Percentiles rank a stretch among this genome's conserved stretches.
Evolutionary conservation across 371 early-diverging fungal species (phyloP).

Genomic region (Sporodiniella umbellata): DNA sequence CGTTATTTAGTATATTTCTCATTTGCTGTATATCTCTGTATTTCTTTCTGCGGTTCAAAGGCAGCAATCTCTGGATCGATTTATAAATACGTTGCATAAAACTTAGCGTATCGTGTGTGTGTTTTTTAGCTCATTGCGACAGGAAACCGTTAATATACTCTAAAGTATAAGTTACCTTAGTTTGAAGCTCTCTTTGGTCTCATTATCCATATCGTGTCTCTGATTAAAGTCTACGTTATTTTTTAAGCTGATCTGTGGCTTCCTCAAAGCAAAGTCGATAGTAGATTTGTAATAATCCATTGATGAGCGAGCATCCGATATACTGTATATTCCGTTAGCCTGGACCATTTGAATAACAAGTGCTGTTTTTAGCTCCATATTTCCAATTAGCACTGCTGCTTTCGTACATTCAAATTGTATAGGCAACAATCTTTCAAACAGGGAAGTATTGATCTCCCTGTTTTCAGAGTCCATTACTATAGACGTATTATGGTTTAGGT

Average conservation of each 20-base stretch:
- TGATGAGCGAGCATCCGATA: slow-evolving; percentile 50
- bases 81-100: neutral
- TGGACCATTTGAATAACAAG: slow-evolving; percentile 59
- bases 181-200: neutral
- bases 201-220: neutral
- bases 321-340: slow-evolving; percentile 62
- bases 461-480: slow-evolving; percentile 30
- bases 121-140: too few relatives aligned
- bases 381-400: slow-evolving; percentile 76
- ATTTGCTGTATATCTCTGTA: slow-evolving; percentile 44
- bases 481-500: slow-evolving; percentile 1
- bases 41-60: slow-evolving; percentile 20
- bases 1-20: slow-evolving; percentile 49
- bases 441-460: slow-evolving; percentile 28
- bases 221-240: slow-evolving; percentile 63
- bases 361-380: slow-evolving; percentile 66
- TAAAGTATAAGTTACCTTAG: too few relatives aligned
- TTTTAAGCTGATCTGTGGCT: slow-evolving; percentile 55
- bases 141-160: too few relatives aligned
- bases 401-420: slow-evolving; percentile 68
- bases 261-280: slow-evolving; percentile 48
- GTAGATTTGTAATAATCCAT: slow-evolving; percentile 63
- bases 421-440: slow-evolving; percentile 63
- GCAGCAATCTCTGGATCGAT: slow-evolving; percentile 11
- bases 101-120: too few relatives aligned